These are phyloP conservation scores for Zygotorulaspora florentina DNA, from an alignment of 805 yeast species.

Conservation along the genomic window DNA sequence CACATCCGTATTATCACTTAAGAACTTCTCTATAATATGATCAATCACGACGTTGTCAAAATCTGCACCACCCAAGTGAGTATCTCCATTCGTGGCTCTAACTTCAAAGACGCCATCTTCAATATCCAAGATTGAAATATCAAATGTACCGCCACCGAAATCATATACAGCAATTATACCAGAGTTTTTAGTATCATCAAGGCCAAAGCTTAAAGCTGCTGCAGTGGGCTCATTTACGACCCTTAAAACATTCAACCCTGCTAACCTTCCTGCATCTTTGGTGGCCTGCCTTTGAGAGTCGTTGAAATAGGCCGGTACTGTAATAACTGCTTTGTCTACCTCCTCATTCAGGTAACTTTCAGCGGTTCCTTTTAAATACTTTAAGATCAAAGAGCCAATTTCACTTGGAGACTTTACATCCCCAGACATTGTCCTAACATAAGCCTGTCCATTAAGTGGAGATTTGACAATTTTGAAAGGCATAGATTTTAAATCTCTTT, in stretches of 20 bases:
- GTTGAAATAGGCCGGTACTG: conserved; percentile 82
- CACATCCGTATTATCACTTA: conserved; percentile 47
- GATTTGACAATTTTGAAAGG: conserved; percentile 61
- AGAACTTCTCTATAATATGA: conserved; percentile 55
- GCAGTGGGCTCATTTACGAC: conserved; percentile 84
- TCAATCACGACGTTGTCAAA: conserved; percentile 63
- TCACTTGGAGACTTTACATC: conserved; percentile 62
- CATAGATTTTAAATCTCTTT: conserved; percentile 55
- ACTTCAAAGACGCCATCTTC: conserved; percentile 82
- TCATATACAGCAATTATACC: conserved; percentile 55
- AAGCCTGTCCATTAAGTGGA: conserved; percentile 60
- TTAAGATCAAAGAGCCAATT: conserved; percentile 60
- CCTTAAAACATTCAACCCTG: conserved; percentile 71
- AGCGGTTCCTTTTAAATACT: conserved; percentile 64
- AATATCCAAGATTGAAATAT: conserved; percentile 70
- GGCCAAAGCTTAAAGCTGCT: conserved; percentile 78
- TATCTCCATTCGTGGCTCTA: conserved; percentile 77
- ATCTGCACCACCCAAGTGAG: conserved; percentile 85
- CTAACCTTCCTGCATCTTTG: conserved; percentile 69
- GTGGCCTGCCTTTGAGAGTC: conserved; percentile 82
- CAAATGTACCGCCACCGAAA: conserved; percentile 84
- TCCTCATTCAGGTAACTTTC: conserved; percentile 50
- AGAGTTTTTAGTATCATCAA: conserved; percentile 40
- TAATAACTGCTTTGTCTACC: conserved; percentile 69
- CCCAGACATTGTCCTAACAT: conserved; percentile 43